Conservation (phyloP, 306 rosid genomes). For the Citrullus amarus region DNA sequence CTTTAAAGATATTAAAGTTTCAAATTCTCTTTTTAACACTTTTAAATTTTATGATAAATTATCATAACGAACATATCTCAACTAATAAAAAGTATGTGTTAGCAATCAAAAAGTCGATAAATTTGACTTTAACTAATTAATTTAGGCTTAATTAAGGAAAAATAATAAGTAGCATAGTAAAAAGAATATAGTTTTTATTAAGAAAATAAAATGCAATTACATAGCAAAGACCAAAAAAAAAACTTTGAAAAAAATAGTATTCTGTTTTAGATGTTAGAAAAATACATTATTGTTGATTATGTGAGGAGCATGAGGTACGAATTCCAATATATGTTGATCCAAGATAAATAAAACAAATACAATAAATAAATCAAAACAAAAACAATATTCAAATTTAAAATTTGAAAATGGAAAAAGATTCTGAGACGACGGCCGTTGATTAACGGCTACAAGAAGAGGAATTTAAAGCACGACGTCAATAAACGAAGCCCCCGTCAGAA, state of each 20-base stretch:
- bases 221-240: too few species aligned
- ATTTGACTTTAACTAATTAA: too few species aligned
- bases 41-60: too few species aligned
- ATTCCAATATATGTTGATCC: neutral
- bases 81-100: too few species aligned
- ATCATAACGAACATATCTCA: too few species aligned
- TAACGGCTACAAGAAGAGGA: neutral
- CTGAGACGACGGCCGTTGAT: neutral
- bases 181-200: too few species aligned
- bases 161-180: too few species aligned
- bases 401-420: neutral
- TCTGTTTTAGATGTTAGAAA: neutral
- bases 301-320: neutral
- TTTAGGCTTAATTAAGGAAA: too few species aligned
- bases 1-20: too few species aligned
- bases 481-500: constrained; percentile 1
- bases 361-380: neutral
- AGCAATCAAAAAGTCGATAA: too few species aligned
- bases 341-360: neutral
- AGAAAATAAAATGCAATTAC: neutral
- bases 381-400: neutral
- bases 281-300: neutral
- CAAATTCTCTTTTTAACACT: too few species aligned
- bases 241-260: too few species aligned
- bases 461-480: neutral